phyloP scores from a whole-genome alignment of 805 yeast genomes.

The Candida lessepsii region DNA sequence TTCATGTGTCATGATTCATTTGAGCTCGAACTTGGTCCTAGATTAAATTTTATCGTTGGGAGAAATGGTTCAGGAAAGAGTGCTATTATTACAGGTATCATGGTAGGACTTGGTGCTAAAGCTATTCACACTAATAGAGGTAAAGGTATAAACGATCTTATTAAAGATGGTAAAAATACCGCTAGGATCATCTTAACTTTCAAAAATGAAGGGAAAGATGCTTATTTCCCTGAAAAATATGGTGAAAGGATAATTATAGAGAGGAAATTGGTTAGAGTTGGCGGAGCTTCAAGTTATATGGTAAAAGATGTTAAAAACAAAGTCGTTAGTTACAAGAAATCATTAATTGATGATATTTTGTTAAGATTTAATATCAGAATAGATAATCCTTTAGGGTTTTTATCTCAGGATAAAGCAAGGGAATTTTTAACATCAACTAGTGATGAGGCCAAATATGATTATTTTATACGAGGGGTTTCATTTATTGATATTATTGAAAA shows the following conservation, averaged over 20 bases:
- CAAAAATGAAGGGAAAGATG: constrained; percentile 63
- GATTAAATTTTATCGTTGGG: constrained; percentile 84
- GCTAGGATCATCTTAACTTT: constrained; percentile 67
- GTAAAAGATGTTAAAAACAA: constrained; percentile 53
- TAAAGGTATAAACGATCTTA: constrained; percentile 60
- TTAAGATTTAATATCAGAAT: constrained; percentile 73
- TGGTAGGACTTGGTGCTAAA: constrained; percentile 84
- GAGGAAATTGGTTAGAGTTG: constrained; percentile 54
- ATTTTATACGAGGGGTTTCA: constrained; percentile 78
- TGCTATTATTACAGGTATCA: constrained; percentile 83
- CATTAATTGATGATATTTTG: constrained; percentile 65
- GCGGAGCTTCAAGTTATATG: constrained; percentile 50
- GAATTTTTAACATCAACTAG: constrained; percentile 79
- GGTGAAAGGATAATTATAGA: constrained; percentile 73
- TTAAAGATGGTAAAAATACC: constrained; percentile 72
- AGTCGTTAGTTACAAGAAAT: constrained; percentile 55
- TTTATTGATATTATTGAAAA: constrained; percentile 64
- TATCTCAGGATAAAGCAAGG: constrained; percentile 93
- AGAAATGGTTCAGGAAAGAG: constrained; percentile 90
- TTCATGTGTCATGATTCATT: constrained; percentile 91
- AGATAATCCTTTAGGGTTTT: constrained; percentile 86
- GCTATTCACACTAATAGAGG: constrained; percentile 90
- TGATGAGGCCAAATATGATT: constrained; percentile 67
- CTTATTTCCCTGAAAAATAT: constrained; percentile 59
- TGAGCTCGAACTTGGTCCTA: constrained; percentile 70